Base-by-base conservation (phyloP, 495 filamentous ascomycete species). In the Trichocladium antarcticum region DNA sequence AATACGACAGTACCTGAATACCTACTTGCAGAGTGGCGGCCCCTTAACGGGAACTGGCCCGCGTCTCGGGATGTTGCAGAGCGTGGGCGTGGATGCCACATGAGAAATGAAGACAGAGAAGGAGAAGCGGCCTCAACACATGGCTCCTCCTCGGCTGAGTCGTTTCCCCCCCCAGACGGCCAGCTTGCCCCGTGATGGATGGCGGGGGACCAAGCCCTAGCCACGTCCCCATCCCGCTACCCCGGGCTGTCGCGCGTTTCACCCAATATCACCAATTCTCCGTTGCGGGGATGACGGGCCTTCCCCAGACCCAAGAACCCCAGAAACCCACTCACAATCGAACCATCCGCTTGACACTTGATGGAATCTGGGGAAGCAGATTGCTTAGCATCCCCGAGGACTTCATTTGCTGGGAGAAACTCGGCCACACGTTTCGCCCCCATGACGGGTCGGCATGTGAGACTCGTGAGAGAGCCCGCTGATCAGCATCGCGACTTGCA, bases 231-330 rank as follows among this genome's bases (percentile, higher is more conserved):
- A 42, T 51, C 42, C 49, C 49, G 49, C 49, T 39, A 45, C 49
- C 49, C 49, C 49, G 49, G 42, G 1, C 36, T 34, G 10, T 39
- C 14, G 35, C 14, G 16, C 36, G 6, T 41, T 27, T 40, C 19
- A 7, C 3, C 15, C 5, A 10, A 21, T 6, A 3, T 21, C 37
- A 10, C n/a, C 37, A 38, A 21, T 1, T 14, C 32, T 49, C 47
- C 39, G 39, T 46, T 17, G 49, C 49, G 49, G 49, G 42, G 49
- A 51, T 15, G 42, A 51, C 42, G 36, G 49, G 42, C 49, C 42
- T 51, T 45, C 49, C 49, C 49, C 49, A 51, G 49, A 51, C 42
- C 49, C 49, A 36, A 46, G 6, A 28, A 46, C 11, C 36, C 36
- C 37, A 17, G 27, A 36, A 45, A 40, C 17, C 49, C 49, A 51